phyloP scores from a whole-genome alignment of 495 filamentous ascomycete genomes.

The Niebla homalea region DNA sequence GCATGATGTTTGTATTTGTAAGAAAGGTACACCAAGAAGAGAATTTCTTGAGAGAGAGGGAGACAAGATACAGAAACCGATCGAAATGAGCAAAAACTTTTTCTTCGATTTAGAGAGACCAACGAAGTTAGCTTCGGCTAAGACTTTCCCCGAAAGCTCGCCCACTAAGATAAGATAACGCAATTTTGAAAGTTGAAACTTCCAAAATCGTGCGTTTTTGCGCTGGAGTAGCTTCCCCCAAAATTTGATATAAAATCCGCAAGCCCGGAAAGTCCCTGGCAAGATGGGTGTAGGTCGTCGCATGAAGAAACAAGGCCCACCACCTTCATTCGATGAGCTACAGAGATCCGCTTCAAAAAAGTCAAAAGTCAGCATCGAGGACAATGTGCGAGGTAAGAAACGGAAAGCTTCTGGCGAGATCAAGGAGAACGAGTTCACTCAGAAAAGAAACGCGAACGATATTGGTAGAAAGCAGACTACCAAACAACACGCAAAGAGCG shows the following conservation, averaged over 20 bases:
- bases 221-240: not conserved
- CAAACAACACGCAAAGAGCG: conserved; percentile 19
- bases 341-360: conserved; percentile 61
- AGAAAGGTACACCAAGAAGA: too few relatives aligned
- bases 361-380: conserved; percentile 52
- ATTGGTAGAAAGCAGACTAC: conserved; percentile 18
- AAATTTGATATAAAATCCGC: not conserved
- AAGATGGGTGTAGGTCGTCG: conserved; percentile 78
- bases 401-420: conserved; percentile 24
- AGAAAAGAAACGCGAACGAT: conserved; percentile 22
- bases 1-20: conserved; percentile 33
- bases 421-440: conserved; percentile 18
- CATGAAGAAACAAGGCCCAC: conserved; percentile 90
- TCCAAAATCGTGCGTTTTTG: too few relatives aligned
- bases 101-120: too few relatives aligned
- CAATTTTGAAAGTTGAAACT: too few relatives aligned
- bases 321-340: conserved; percentile 66
- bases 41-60: too few relatives aligned
- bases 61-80: too few relatives aligned
- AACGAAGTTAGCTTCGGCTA: too few relatives aligned
- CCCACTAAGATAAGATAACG: too few relatives aligned
- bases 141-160: not conserved
- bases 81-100: too few relatives aligned
- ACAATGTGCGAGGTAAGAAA: conserved; percentile 32
- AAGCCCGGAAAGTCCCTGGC: not conserved